phyloP scores from a whole-genome alignment of 805 yeast species.

The Candida argentea region DNA sequence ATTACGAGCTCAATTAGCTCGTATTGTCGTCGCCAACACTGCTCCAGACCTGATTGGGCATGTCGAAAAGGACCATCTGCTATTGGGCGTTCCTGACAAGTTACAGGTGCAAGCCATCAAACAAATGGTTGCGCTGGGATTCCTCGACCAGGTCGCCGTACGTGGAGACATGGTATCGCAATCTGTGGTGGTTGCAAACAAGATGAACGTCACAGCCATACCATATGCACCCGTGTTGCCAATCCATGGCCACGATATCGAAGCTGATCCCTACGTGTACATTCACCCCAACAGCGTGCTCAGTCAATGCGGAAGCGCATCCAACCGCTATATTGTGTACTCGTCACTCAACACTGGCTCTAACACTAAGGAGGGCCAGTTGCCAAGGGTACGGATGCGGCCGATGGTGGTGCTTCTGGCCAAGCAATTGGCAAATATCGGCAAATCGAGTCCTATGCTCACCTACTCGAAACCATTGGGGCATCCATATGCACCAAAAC shows the following conservation, averaged over 20 bases:
- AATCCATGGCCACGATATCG: conserved; percentile 18
- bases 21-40: conserved; percentile 61
- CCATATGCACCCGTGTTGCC: conserved; percentile 59
- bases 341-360: conserved; percentile 52
- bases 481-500: conserved; percentile 77
- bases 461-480: conserved; percentile 89
- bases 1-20: conserved; percentile 68
- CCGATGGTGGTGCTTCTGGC: conserved; percentile 71
- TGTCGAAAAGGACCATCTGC: conserved; percentile 17
- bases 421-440: conserved; percentile 67
- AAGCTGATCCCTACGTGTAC: conserved; percentile 50
- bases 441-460: conserved; percentile 59
- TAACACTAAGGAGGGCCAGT: conserved; percentile 31
- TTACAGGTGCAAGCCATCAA: conserved; percentile 68
- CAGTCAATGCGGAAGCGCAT: conserved; percentile 48
- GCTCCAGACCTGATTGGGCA: conserved; percentile 51
- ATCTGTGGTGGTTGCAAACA: conserved; percentile 51
- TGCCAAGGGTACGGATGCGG: conserved; percentile 49
- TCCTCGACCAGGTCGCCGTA: conserved; percentile 80
- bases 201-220: conserved; percentile 43
- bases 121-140: conserved; percentile 91
- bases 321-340: conserved; percentile 74
- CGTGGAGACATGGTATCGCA: conserved; percentile 67
- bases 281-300: conserved; percentile 74
- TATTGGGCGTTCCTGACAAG: conserved; percentile 57